phyloP scores from a whole-genome alignment of 352 stramenopile genomes.

The Phytopythium delawarense region DNA sequence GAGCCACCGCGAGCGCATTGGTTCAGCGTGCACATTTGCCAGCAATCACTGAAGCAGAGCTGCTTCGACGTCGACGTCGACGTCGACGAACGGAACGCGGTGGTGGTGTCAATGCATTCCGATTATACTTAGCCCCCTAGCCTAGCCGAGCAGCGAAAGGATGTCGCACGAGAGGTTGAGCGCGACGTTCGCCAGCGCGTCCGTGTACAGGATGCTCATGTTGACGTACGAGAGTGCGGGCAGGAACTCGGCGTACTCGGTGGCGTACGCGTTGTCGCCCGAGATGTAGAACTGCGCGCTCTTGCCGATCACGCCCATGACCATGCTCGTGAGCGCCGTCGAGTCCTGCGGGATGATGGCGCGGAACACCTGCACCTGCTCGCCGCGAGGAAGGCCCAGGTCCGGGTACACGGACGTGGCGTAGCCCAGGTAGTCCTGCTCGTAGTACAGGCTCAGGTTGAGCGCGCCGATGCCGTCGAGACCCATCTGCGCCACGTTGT shows the following conservation, averaged over 20 bases:
- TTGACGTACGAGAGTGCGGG: constrained; percentile 43
- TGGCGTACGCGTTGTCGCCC: constrained; percentile 46
- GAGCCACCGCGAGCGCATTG: not conserved
- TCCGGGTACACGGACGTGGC: constrained; percentile 37
- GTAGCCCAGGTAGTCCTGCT: constrained; percentile 57
- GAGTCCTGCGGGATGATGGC: constrained; percentile 32
- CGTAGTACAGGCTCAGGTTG: constrained; percentile 70
- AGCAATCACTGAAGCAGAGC: too few species aligned
- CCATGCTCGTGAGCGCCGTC: constrained; percentile 32
- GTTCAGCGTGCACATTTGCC: not conserved
- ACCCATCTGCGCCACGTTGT: constrained; percentile 42
- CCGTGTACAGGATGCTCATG: constrained; percentile 62
- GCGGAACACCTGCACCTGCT: constrained; percentile 44
- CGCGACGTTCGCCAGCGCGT: constrained; percentile 32
- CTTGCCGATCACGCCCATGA: constrained; percentile 26
- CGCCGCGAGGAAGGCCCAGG: constrained; percentile 44
- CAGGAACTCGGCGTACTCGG: constrained; percentile 30
- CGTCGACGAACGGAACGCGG: too few species aligned
- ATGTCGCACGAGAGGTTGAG: constrained; percentile 34
- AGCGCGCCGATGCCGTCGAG: constrained; percentile 55
- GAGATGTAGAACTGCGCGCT: constrained; percentile 52
- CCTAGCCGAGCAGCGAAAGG: constrained; percentile 25
- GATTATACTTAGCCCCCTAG: not conserved
- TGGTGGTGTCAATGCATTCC: not conserved
- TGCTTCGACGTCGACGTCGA: too few species aligned